Percentiles rank a stretch among this genome's conserved stretches.
These are phyloP conservation scores for Desmodesmus armatus DNA, from an alignment of 139 green algal genomes.

Conservation along the genomic window DNA sequence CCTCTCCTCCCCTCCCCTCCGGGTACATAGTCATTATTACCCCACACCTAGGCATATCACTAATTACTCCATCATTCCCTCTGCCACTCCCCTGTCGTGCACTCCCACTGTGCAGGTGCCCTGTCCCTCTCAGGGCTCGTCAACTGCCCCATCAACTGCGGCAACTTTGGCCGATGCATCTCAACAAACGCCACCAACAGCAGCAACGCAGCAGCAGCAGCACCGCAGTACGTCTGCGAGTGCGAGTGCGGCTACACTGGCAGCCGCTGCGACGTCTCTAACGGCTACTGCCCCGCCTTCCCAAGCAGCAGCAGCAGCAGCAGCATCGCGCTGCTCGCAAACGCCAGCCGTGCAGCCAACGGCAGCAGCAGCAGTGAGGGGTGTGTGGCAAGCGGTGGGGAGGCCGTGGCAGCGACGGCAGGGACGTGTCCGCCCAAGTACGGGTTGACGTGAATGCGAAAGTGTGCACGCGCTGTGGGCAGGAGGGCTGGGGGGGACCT, in stretches of 20 bases:
- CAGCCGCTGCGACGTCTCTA: slow-evolving; percentile 43
- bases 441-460: slow-evolving; percentile 37
- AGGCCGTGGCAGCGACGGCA: background rate
- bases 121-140: slow-evolving; percentile 4
- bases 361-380: background rate
- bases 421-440: slow-evolving; percentile 34
- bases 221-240: slow-evolving; percentile 30
- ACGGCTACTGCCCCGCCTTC: slow-evolving; percentile 20
- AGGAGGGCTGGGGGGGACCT: slow-evolving; percentile 50
- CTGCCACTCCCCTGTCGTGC: no score
- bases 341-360: background rate
- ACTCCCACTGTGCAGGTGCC: background rate
- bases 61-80: no score
- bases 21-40: no score
- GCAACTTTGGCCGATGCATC: slow-evolving; percentile 31
- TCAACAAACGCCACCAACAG: background rate
- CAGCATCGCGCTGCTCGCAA: background rate
- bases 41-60: no score
- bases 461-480: slow-evolving; percentile 11
- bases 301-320: background rate
- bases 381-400: background rate
- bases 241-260: slow-evolving; percentile 42
- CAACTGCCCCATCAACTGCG: slow-evolving; percentile 28
- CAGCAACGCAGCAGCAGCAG: slow-evolving; percentile 9
- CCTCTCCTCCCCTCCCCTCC: no score